Conservation (phyloP, 2,329 filamentous ascomycete genomes). For the Botryosphaeria dothidea region DNA sequence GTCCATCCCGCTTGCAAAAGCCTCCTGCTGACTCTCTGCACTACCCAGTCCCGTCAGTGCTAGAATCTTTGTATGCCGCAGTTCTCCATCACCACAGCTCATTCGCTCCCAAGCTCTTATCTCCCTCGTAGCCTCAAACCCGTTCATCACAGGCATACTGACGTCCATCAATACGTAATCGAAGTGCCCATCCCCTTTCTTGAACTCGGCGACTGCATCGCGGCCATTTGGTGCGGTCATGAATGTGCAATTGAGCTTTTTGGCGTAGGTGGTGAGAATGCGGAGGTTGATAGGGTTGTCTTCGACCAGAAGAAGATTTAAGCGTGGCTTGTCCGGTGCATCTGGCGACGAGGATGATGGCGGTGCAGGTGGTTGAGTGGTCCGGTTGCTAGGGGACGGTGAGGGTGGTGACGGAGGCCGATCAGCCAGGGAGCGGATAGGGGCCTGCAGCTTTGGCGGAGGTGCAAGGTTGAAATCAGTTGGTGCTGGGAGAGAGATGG, state of each 20-base stretch:
- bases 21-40: slow-evolving; percentile 45
- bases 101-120: slow-evolving; percentile 41
- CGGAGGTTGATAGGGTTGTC: slow-evolving; percentile 39
- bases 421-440: background rate
- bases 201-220: slow-evolving; percentile 41
- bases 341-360: background rate
- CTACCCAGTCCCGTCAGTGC: slow-evolving; percentile 48
- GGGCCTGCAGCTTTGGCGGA: background rate
- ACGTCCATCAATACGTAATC: slow-evolving; percentile 51
- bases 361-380: background rate
- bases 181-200: background rate
- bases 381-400: background rate
- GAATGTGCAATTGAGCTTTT: slow-evolving; percentile 29
- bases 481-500: background rate
- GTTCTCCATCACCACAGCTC: slow-evolving; percentile 1
- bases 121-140: slow-evolving; percentile 44
- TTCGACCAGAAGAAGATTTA: slow-evolving; percentile 19
- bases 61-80: slow-evolving; percentile 37
- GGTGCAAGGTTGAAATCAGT: background rate
- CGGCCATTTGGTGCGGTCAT: slow-evolving; percentile 39
- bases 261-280: slow-evolving; percentile 55
- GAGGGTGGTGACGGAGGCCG: background rate
- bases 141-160: slow-evolving; percentile 50
- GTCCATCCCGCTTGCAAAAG: slow-evolving; percentile 45
- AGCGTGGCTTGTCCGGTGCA: background rate